Evolutionary conservation across 208 protist genomes (phyloP), one percentile per base, ranked within the genome.

Genomic region (Balamuthia mandrillaris): DNA sequence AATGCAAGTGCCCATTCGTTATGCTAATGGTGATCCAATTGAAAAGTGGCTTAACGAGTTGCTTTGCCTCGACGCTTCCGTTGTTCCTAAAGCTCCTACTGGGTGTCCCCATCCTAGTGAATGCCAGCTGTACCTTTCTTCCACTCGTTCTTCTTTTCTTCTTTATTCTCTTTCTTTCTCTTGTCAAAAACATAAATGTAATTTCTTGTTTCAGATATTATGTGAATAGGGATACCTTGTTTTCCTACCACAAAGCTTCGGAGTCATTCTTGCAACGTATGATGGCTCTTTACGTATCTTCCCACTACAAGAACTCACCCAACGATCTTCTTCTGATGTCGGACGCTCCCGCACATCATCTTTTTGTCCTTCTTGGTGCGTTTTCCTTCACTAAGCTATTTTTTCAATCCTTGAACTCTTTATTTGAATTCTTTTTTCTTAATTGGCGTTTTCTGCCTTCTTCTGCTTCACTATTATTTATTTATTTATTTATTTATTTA

Each of bases 251-350:
- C 91, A 94, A 95, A 2, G 91, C 86, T 9, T 90, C 91, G 2
- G 94, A 97, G 89, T 86, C 90, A 33, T 95, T 99, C 72, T 91
- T 99, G 21, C 96, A 99, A 91, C 90, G 94, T 7, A 92, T 99
- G 78, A 95, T 99, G 89, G 90, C 95, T 0, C 90, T 99, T 31
- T 92, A 90, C 51, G 96, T 98, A 10, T 93, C 96, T 0, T 96
- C 95, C 29, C 97, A 99, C 88, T 99, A 99, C 93, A 99, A 99
- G 88, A 99, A 99, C 88, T 95, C 98, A 63, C 99, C 99, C 1
- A 99, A 99, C 90, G 99, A 99, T 86, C 87, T 99, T 1, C 96
- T 99, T 86, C 91, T 99, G 21, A 94, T 99, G 70, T 96, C 96
- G 6, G 99, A 99, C 89, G 97, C 98, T 0, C 99, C 98, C 5